Base-by-base conservation (phyloP, 78 protist species). In the Cavenderia fasciculata region DNA sequence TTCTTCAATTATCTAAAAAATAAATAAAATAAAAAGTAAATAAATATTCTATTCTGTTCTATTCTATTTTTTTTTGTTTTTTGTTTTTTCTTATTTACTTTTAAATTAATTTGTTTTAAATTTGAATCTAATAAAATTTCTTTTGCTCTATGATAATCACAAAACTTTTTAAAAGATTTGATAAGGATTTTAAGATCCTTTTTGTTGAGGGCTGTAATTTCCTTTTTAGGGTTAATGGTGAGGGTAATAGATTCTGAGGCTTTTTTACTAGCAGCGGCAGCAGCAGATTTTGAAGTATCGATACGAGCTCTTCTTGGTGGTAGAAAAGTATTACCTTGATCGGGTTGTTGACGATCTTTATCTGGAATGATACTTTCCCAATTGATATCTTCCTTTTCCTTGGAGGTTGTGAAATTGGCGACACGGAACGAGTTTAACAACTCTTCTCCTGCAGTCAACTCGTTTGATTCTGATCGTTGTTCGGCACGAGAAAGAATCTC, bases 401-500 rank as follows among this genome's bases (percentile, higher is more conserved):
- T 41, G 10, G 31, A 38, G 3, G 85, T 69, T 0, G 72, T 38
- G 69, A 92, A 92, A 43, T 79, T 79, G 5, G 85, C 88, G 23
- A 92, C 95, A 27, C 78, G 79, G 72, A 92, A 92, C n/a, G 92
- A 70, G 29, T 92, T 92, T 31, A 92, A 38, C 2, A 92, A 68
- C 11, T 76, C 86, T 31, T 92, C 86, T 56, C 84, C 89, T 0
- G 91, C 92, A 0, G 85, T 74, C 14, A 47, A 0, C 1, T 79
- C 69, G 23, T 27, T 21, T 2, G 51, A 25, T 8, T 59, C 33
- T 6, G 41, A 61, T 40, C 78, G 36, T 40, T 70, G 74, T 59
- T 92, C 95, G 4, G 95, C 95, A 27, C 95, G 40, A 4, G 93
- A 69, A 2, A 94, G 85, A 41, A 94, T 84, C 29, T 94, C 95